Evolutionary conservation across 768 basidiomycete species (phyloP), one percentile per base, ranked within the genome.

Genomic region (Coprinopsis sp.): DNA sequence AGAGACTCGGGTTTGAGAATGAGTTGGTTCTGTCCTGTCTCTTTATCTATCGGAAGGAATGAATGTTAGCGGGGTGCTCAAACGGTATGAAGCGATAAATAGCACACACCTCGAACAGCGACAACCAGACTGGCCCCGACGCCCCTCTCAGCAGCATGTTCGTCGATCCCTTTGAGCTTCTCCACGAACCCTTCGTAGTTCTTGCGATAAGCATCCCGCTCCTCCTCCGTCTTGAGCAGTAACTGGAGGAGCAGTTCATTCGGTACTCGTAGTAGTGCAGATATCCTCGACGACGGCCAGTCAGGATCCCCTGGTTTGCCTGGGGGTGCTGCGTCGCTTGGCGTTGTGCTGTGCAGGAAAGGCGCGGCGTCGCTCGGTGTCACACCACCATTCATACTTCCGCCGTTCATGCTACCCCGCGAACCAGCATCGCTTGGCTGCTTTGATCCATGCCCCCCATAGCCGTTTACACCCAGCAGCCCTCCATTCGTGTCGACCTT

Each of bases 161-260:
- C 16, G 27, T 19, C 40, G 6, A 14, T 19, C 28, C 11, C 34
- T 37, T 37, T 7, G 18, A n/a, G 27, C 8, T 18, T 30, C 40
- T 28, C 4, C 37, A 8, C n/a, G 27, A 28, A 24, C 27, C 12
- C 40, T 13, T 42, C 40, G 18, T 42, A 49, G 4, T 16, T 10
- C 25, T 14, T 10, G 2, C 23, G 13, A 18, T 39, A 42, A 10
- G 12, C 21, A 3, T 33, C 39, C 12, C 6, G n/a, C 21, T 49
- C 47, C 30, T 23, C 29, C 33, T 49, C 47, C 16, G 47, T 31
- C 7, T 33, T 18, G 2, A 24, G 8, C 24, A 49, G 36, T n/a
- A 49, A 18, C 31, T 34, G 33, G 2, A 43, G 33, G 23, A 49
- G 40, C 31, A 23, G 25, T 12, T 43, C 23, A 10, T 19, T n/a